Evolutionary conservation across 306 rosid genomes (phyloP), one percentile per base, ranked within the genome.

Genomic region (Vachellia pachyceras): DNA sequence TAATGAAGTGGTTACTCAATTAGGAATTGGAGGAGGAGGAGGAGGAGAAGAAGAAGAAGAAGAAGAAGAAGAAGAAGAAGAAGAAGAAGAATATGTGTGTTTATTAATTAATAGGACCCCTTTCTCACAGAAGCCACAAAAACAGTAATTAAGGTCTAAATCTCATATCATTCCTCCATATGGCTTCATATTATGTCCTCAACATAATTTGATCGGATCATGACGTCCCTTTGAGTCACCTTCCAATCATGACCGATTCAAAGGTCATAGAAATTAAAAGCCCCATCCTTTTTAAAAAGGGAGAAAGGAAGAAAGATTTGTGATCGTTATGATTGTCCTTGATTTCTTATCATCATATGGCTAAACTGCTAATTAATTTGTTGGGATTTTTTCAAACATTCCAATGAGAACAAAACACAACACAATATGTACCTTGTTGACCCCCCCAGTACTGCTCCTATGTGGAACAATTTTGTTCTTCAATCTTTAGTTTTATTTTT

Each of bases 321-420:
- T 61, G 49, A 17, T 29, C 36, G 4, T 76, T 36, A 69, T 39
- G 23, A 55, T 71, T 82, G 85, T 77, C 82, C 65, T 71, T 18
- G 14, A n/a, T 18, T 76, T 70, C 44, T 49, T 23, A 39, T n/a
- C 36, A 54, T 54, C 57, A n/a, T 54, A 37, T 11, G 22, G 78
- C 37, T 47, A 77, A 61, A 61, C 5, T 0, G 7, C 17, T 61
- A 7, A 55, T 55, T 70, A 40, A 14, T 39, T 71, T 25, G 64
- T 70, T 70, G 17, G n/a, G 7, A 68, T 44, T 69, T 70, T 35
- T 63, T 77, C 78, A 18, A 9, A 23, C 70, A 55, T 70, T 23
- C 77, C 73, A 82, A 60, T 33, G 18, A 66, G 41, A 75, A 66
- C 14, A 75, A 66, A 73, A 73, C 75, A 73, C 29, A n/a, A 49